Conservation (phyloP, 495 filamentous ascomycete species). For the Neurospora sp. region DNA sequence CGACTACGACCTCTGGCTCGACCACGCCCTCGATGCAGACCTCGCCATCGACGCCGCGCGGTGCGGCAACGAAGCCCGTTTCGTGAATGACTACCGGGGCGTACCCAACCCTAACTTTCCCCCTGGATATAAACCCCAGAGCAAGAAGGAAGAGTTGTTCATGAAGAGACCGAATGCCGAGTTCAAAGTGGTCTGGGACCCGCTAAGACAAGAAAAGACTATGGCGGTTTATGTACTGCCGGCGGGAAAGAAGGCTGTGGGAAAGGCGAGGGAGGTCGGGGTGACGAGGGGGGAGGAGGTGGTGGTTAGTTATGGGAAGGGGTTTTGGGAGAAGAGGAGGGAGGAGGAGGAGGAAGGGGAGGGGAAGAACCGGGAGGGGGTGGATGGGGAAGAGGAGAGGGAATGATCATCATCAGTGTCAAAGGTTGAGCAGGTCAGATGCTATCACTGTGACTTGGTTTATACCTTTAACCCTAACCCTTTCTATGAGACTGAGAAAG, state of each 20-base stretch:
- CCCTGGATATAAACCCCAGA: not conserved
- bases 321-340: slow-evolving; percentile 42
- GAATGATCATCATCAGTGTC: no score
- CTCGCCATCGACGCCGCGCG: slow-evolving; percentile 54
- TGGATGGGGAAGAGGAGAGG: no score
- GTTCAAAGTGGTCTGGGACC: slow-evolving; percentile 47
- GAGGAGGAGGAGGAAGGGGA: slow-evolving; percentile 20
- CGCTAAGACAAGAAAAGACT: slow-evolving; percentile 33
- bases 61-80: slow-evolving; percentile 59
- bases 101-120: slow-evolving; percentile 19
- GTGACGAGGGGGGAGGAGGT: slow-evolving; percentile 25
- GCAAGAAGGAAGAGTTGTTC: not conserved
- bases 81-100: slow-evolving; percentile 67
- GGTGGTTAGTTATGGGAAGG: slow-evolving; percentile 60
- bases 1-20: slow-evolving; percentile 60
- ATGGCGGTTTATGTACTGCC: slow-evolving; percentile 55
- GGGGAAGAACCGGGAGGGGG: not conserved
- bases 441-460: not conserved
- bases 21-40: slow-evolving; percentile 33
- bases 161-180: slow-evolving; percentile 45
- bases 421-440: not conserved
- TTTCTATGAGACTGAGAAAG: not conserved
- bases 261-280: slow-evolving; percentile 27
- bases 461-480: not conserved
- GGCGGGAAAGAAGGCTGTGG: slow-evolving; percentile 41